A percentile compares a stretch with the other conserved stretches of the same genome.
Conservation (phyloP, 768 basidiomycete genomes). For the Calocybe indica region DNA sequence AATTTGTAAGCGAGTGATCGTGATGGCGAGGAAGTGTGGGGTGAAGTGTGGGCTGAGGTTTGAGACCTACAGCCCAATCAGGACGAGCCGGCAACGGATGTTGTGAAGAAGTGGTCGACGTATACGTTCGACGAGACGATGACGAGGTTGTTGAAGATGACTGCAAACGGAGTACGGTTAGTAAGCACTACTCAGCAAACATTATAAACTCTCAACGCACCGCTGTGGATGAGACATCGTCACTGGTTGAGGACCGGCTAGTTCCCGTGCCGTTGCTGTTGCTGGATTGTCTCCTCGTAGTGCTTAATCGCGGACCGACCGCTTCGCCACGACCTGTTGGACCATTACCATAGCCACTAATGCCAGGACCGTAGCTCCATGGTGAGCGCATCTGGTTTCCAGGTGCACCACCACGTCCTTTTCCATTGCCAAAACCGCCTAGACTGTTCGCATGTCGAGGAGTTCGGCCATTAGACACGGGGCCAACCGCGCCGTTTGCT, state of each 20-base stretch:
- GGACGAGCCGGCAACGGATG: constrained; percentile 79
- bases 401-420: constrained; percentile 22
- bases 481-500: constrained; percentile 19
- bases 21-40: constrained; percentile 44
- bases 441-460: constrained; percentile 14
- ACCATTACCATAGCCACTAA: constrained; percentile 35
- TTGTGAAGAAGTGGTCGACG: constrained; percentile 66
- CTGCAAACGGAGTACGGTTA: constrained; percentile 20
- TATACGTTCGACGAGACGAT: constrained; percentile 72
- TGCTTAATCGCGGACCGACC: constrained; percentile 62
- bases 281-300: constrained; percentile 46
- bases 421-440: constrained; percentile 23
- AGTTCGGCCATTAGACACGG: constrained; percentile 22
- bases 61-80: constrained; percentile 86
- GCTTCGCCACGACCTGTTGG: constrained; percentile 34
- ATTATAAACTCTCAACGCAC: constrained; percentile 39
- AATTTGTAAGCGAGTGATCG: constrained; percentile 35
- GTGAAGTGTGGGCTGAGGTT: constrained; percentile 66
- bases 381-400: constrained; percentile 37
- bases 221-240: constrained; percentile 72
- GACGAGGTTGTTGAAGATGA: constrained; percentile 78
- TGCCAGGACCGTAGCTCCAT: constrained; percentile 72
- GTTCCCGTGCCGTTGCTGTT: constrained; percentile 43
- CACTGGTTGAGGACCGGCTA: constrained; percentile 51
- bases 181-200: constrained; percentile 4